Base-by-base conservation (phyloP, 176 grass and related monocot species). In the Poa pratensis region DNA sequence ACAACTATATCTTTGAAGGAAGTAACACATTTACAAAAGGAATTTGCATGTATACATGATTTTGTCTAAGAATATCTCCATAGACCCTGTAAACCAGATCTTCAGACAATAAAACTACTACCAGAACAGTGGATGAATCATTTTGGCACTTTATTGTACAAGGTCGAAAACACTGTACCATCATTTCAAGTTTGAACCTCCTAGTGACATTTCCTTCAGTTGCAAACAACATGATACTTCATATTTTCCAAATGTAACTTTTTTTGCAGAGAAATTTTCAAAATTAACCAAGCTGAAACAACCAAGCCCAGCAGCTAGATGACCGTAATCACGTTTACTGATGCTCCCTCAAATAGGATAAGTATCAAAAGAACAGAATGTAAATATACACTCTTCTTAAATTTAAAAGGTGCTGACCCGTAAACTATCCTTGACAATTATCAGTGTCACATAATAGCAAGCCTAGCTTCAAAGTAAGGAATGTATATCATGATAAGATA, bases 51-150 rank as follows among this genome's bases (percentile, higher is more conserved):
- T 24, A 34, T 23, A 51, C 35, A 37, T 37, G 5, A 37, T 37
- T 37, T 37, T 30, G 35, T 37, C 35, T 37, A 5, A 37, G 5
- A 37, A 37, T 37, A 37, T 5, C 35, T 37, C 35, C 35, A 37
- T 5, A 37, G 35, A 3, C 35, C 3, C 35, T 37, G 64, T 87
- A 87, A 0, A 92, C 92, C 64, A 88, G 90, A 91, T 97, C 95
- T 54, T 97, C 90, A 9, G 90, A 87, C 28, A 94, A 97, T 35
- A 80, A 94, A 97, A 89, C 95, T 97, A 72, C 63, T 91, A 30
- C 35, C 73, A 80, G 49, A 71, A 89, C 8, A 35, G 22, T 3
- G 67, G 35, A 37, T 37, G 4, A 37, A 37, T 37, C 35, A 37
- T 37, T 37, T 37, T 37, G 35, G 35, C 3, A 37, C 35, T 5